Conservation (phyloP, 2,329 filamentous ascomycete species). For the Epichloe festucae region DNA sequence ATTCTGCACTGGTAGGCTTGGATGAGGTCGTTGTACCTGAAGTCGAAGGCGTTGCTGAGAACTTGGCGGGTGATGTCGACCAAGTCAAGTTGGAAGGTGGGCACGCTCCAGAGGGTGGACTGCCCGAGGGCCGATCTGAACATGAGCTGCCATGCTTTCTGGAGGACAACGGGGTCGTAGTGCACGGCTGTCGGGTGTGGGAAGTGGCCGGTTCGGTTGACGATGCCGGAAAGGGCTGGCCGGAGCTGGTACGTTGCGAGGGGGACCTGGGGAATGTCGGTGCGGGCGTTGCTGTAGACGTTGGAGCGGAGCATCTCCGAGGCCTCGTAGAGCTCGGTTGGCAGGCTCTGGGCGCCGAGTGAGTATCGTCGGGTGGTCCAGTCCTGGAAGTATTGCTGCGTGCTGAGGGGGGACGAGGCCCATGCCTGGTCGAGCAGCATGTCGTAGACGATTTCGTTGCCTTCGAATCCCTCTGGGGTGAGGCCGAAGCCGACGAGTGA, state of each 20-base stretch:
- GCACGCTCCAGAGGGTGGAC: slow-evolving; percentile 24
- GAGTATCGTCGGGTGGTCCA: slow-evolving; percentile 33
- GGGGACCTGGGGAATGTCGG: slow-evolving; percentile 25
- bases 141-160: slow-evolving; percentile 26
- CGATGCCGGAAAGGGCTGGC: slow-evolving; percentile 27
- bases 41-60: slow-evolving; percentile 31
- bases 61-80: slow-evolving; percentile 37
- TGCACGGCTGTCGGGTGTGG: slow-evolving; percentile 25
- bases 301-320: slow-evolving; percentile 32
- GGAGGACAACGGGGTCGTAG: slow-evolving; percentile 26
- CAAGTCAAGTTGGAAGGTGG: slow-evolving; percentile 31
- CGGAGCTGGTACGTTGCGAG: slow-evolving; percentile 33
- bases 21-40: slow-evolving; percentile 24
- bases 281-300: slow-evolving; percentile 36
- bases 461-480: slow-evolving; percentile 37
- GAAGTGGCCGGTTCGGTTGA: slow-evolving; percentile 24
- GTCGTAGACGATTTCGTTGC: slow-evolving; percentile 39
- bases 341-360: slow-evolving; percentile 11
- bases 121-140: slow-evolving; percentile 21
- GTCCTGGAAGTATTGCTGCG: slow-evolving; percentile 28
- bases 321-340: slow-evolving; percentile 24
- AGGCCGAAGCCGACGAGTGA: slow-evolving; percentile 34
- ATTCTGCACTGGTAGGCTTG: slow-evolving; percentile 12
- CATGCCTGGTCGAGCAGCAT: slow-evolving; percentile 38
- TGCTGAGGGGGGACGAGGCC: slow-evolving; percentile 29